Base-by-base conservation (phyloP, 441 rosid species). In the Sinapis alba region DNA sequence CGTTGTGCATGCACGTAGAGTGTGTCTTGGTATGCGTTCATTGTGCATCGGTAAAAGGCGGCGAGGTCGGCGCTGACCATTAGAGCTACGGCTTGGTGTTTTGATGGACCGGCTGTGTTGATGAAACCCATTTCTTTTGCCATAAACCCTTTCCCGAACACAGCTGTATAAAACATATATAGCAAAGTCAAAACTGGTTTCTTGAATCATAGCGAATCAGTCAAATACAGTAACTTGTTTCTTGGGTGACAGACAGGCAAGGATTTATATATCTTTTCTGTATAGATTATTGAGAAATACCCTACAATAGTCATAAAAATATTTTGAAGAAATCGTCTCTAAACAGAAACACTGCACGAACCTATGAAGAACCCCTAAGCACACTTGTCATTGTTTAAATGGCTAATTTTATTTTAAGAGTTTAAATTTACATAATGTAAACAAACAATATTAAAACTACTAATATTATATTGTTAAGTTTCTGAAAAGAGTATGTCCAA, bases 1-100 rank as follows among this genome's bases (percentile, higher is more conserved):
- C 96, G 89, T 34, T 79, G 79, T 1, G 92, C 79, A 53, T 90
- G 94, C 1, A 81, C 61, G 71, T 90, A 92, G 32, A 92, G 92
- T 2, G 96, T 75, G 83, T 92, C 97, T 79, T 90, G 96, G 68
- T 60, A 92, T 15, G 87, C 97, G 47, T 85, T 83, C 16, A 90
- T 58, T 2, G 81, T 75, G 69, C 96, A 92, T 1, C 86, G 75
- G 85, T 92, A 84, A 64, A 92, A 87, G 6, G 83, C 83, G 0
- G 89, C 85, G 9, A 53, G 81, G 56, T 92, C 96, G 0, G 89
- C 89, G 1, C 79, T 64, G 5, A 88, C 87, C 82, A 87, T 77
- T 58, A 92, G 72, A 57, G 96, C 94, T 24, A 92, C 96, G 3
- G 93, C 96, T 74, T 92, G 94, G 23, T 89, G 90, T 83, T 92